Percentiles rank a stretch among this genome's conserved stretches.
Conservation (phyloP, 2,329 filamentous ascomycete genomes). For the Didymella lethalis region DNA sequence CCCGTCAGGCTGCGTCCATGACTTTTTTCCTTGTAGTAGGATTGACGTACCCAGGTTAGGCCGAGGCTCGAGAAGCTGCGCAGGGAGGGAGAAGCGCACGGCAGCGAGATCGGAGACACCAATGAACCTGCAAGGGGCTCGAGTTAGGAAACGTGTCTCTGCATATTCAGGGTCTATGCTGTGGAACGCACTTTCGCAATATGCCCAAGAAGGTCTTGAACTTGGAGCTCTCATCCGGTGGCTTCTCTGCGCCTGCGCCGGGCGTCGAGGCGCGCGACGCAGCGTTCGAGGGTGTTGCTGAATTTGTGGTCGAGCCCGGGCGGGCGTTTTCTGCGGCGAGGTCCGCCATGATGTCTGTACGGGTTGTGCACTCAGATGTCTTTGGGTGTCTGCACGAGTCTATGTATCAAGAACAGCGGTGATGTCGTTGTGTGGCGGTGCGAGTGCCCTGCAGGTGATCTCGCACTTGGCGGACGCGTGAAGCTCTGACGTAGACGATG, state of each 20-base stretch:
- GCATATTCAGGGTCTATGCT: slow-evolving; percentile 37
- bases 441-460: slow-evolving; percentile 23
- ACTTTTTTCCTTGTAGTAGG: slow-evolving; percentile 1
- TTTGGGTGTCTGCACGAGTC: slow-evolving; percentile 3
- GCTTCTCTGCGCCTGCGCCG: slow-evolving; percentile 58
- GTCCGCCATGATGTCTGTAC: slow-evolving; percentile 41
- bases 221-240: slow-evolving; percentile 82
- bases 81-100: slow-evolving; percentile 93
- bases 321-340: slow-evolving; percentile 39
- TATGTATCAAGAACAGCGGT: slow-evolving; percentile 9
- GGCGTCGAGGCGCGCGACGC: slow-evolving; percentile 49
- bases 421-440: slow-evolving; percentile 29
- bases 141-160: slow-evolving; percentile 24
- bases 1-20: slow-evolving; percentile 33
- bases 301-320: slow-evolving; percentile 33
- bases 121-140: slow-evolving; percentile 74
- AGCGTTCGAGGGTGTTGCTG: slow-evolving; percentile 45
- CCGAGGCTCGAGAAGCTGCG: slow-evolving; percentile 92
- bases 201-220: slow-evolving; percentile 88
- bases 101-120: slow-evolving; percentile 94
- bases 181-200: slow-evolving; percentile 73
- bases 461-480: slow-evolving; percentile 15
- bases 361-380: slow-evolving; percentile 13
- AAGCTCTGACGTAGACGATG: slow-evolving; percentile 40
- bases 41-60: slow-evolving; percentile 76